Evolutionary conservation across 805 yeast species (phyloP), one percentile per base, ranked within the genome.

Genomic region (Kodamaea jinghongensis): DNA sequence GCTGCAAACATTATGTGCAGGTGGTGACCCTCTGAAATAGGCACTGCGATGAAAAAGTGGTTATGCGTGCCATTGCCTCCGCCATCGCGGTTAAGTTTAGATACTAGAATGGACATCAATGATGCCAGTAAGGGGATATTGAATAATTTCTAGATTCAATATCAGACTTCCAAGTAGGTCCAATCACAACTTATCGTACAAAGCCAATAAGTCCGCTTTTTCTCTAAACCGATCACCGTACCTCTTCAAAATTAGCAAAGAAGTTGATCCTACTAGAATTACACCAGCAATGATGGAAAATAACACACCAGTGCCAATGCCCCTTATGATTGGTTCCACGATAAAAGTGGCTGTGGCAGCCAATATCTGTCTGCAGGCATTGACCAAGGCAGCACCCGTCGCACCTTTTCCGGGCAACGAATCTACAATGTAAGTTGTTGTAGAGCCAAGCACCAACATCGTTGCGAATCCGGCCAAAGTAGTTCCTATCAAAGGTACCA

Each of bases 351-450:
- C 90, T 1, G 71, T 69, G 0, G 95, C 86, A 1, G 95, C 95
- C 44, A 84, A 63, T 1, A 78, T 64, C 70, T 80, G 84, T 50
- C 96, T 71, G 13, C 83, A 68, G 41, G 88, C 71, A 54, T 87
- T 88, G 52, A 85, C 86, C 36, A 88, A 58, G 0, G 96, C 95
- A 36, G 87, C 86, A 1, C 95, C 96, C 0, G 95, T 84, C 10
- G 96, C 90, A 29, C 96, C 95, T 51, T 81, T 73, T 0, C 95
- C 95, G 0, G 96, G 96, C 32, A 88, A 68, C 1, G 88, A 78
- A 54, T 87, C 96, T 1, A 87, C 89, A 41, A 87, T 63, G 53
- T 86, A 88, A 0, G 96, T 86, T 2, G 83, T 76, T 0, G 88
- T 83, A 6, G 86, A 78, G 2, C 95, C 93, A 49, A 86, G 85